Conservation (phyloP, 2,329 filamentous ascomycete species). For the Chrysoporthe puriensis region DNA sequence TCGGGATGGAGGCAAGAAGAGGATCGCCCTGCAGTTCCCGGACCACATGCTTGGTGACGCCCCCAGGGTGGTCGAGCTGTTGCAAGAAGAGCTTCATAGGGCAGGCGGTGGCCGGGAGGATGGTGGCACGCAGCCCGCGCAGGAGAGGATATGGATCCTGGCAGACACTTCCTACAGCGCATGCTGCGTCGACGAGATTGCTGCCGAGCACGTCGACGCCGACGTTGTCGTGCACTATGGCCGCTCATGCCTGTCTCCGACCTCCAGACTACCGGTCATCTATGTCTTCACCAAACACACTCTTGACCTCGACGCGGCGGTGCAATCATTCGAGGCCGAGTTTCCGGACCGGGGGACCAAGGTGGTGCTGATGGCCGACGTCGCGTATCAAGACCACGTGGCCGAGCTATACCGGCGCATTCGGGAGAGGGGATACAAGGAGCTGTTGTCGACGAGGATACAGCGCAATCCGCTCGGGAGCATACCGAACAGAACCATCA, state of each 20-base stretch:
- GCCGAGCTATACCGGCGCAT: constrained; percentile 59
- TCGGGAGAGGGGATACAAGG: constrained; percentile 65
- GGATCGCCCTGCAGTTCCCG: constrained; percentile 92
- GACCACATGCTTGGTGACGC: constrained; percentile 90
- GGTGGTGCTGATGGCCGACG: constrained; percentile 83
- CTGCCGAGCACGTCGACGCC: constrained; percentile 89
- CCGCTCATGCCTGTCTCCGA: constrained; percentile 87
- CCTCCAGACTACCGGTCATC: constrained; percentile 82
- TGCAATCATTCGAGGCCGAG: constrained; percentile 65
- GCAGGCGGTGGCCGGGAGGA: constrained; percentile 16
- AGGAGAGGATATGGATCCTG: constrained; percentile 72
- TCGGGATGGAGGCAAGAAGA: constrained; percentile 68
- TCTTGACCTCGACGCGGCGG: constrained; percentile 64
- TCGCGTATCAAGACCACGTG: constrained; percentile 82
- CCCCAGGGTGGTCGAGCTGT: constrained; percentile 72
- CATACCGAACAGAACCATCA: constrained; percentile 80
- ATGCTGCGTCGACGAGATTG: constrained; percentile 96
- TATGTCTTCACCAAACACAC: constrained; percentile 83
- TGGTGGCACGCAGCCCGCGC: background rate
- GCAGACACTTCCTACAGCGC: constrained; percentile 96
- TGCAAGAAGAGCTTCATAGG: constrained; percentile 46
- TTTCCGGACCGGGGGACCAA: constrained; percentile 68
- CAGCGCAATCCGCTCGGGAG: constrained; percentile 76
- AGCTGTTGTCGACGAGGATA: constrained; percentile 71
- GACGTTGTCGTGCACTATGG: constrained; percentile 95